Base-by-base conservation (phyloP, 768 basidiomycete species). In the Psilocybe subaeruginosa region DNA sequence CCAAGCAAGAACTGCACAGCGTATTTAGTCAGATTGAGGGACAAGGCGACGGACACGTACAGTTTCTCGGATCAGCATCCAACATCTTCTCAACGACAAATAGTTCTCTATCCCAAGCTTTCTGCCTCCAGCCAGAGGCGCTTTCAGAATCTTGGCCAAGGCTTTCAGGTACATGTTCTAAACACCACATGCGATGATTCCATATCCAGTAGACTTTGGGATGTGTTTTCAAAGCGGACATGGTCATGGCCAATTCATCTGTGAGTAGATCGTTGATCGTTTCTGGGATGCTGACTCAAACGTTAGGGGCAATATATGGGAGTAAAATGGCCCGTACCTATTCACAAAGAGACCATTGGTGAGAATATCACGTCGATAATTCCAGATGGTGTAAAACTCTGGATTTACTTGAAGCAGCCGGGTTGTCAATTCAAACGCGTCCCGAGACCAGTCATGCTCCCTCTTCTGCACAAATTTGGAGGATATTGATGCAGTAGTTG, bases 171-270 rank as follows among this genome's bases (percentile, higher is more conserved):
- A 97, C 84, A 56, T 90, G 85, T 72, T 91, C 90, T 1, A 99
- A 84, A 69, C 96, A 96, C 97, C 97, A 99, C 67, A 89, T 81
- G 41, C 97, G 87, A 69, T 99, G 95, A 71, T 95, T 98, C 97
- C 97, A 99, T 67, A 99, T 95, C 90, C 93, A 95, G 72, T 99
- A 99, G 17, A 97, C 89, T 72, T 99, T 99, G 12, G 97, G 97
- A 70, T 96, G 87, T 8, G 83, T 79, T 68, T 92, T 90, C 47
- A 99, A 82, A 5, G 91, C 88, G 3, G 80, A 76, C 71, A 89
- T 92, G 0, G 96, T 98, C 78, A 95, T 83, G 2, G 82, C 76
- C 30, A 99, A 76, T 59, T 99, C 97, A 43, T 84, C 79, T 2
- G 84, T 75, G 4, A 99, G 82, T 16, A 90, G 52, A 8, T 80